Conservation (phyloP, 768 basidiomycete species). For the Butyriboletus loyo region DNA sequence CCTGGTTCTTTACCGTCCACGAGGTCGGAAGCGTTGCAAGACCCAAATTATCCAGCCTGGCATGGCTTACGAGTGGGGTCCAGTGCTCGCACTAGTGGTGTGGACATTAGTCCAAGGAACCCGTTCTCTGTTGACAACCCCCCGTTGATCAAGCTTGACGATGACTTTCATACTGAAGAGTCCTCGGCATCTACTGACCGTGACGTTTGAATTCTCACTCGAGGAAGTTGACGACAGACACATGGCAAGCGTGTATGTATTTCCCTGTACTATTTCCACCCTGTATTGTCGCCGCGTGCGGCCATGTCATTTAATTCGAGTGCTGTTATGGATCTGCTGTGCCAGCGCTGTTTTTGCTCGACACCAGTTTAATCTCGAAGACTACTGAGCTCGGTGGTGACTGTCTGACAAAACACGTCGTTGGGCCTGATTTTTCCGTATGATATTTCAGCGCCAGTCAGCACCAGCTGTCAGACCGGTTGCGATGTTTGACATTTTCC, state of each 20-base stretch:
- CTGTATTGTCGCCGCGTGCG: not conserved
- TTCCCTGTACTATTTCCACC: slow-evolving; percentile 4
- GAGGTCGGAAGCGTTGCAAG: not conserved
- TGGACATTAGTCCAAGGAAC: not conserved
- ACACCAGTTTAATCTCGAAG: not conserved
- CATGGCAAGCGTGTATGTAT: not conserved
- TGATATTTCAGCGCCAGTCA: no score
- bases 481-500: not conserved
- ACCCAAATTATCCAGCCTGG: not conserved
- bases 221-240: not conserved
- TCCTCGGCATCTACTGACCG: not conserved
- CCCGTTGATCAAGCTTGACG: slow-evolving; percentile 1
- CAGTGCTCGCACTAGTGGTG: not conserved
- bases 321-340: not conserved
- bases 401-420: not conserved
- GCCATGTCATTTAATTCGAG: not conserved
- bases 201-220: not conserved
- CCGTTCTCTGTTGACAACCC: slow-evolving; percentile 1
- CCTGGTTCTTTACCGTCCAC: slow-evolving; percentile 21
- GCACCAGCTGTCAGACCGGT: no score
- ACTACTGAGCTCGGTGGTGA: not conserved
- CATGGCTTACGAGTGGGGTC: not conserved
- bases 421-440: no score
- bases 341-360: not conserved
- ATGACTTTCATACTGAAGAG: not conserved